These are phyloP conservation scores for Boletus albobrunnescens DNA, from an alignment of 1,284 basidiomycete species.

Conservation along the genomic window DNA sequence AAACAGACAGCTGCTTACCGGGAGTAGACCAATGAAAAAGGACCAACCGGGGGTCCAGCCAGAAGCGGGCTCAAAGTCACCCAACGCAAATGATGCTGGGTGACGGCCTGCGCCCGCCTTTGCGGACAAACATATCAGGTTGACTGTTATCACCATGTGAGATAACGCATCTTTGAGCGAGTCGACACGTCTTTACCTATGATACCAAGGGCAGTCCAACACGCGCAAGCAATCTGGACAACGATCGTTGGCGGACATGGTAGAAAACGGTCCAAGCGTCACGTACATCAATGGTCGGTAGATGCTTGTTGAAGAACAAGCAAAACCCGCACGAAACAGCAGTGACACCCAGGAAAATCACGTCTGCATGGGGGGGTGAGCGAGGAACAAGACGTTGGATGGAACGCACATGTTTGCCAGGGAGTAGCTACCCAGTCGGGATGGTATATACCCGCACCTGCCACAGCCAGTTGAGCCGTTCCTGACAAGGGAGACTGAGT, in stretches of 20 bases:
- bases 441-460: conserved; percentile 47
- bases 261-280: not conserved
- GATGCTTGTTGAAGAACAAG: conserved; percentile 44
- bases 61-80: conserved; percentile 47
- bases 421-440: conserved; percentile 46
- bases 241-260: not conserved
- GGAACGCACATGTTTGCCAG: conserved; percentile 48
- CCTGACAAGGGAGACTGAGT: conserved; percentile 39
- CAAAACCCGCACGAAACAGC: conserved; percentile 42
- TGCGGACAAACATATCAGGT: conserved; percentile 44
- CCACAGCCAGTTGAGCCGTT: conserved; percentile 48
- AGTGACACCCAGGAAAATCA: conserved; percentile 49
- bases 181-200: conserved; percentile 34
- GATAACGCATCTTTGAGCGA: not conserved
- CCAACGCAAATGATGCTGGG: conserved; percentile 45
- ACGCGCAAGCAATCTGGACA: conserved; percentile 45
- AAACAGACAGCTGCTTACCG: conserved; percentile 35
- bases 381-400: not conserved
- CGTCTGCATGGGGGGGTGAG: conserved; percentile 34
- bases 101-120: conserved; percentile 48
- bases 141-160: conserved; percentile 34
- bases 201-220: conserved; percentile 51
- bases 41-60: conserved; percentile 58
- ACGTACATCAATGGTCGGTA: conserved; percentile 49
- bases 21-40: conserved; percentile 53